These are phyloP conservation scores for Tolypocladium paradoxum DNA, from an alignment of 2,329 filamentous ascomycete genomes.

Conservation along the genomic window DNA sequence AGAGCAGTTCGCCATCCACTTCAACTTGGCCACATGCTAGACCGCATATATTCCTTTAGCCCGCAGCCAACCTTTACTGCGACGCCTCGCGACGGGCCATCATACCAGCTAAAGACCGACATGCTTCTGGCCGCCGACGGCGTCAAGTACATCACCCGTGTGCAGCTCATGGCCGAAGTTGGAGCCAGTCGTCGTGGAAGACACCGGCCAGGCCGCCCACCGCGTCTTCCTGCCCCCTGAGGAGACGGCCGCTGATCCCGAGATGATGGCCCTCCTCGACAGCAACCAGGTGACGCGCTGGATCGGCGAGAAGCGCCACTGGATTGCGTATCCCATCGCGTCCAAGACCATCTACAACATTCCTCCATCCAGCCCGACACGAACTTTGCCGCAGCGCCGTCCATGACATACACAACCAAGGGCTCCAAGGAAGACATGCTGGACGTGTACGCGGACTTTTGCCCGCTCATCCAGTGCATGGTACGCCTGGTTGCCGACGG, in stretches of 20 bases:
- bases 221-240: conserved; percentile 64
- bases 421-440: conserved; percentile 52
- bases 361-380: conserved; percentile 51
- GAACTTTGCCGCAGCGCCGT: conserved; percentile 47
- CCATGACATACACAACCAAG: conserved; percentile 51
- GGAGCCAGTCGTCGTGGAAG: conserved; percentile 45
- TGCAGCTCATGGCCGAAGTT: conserved; percentile 42
- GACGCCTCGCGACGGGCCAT: conserved; percentile 42
- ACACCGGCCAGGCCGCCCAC: conserved; percentile 69
- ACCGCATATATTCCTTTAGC: conserved; percentile 46
- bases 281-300: conserved; percentile 59
- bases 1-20: conserved; percentile 49
- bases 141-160: conserved; percentile 40
- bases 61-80: conserved; percentile 50
- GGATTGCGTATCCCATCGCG: conserved; percentile 67
- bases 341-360: conserved; percentile 56
- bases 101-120: conserved; percentile 43
- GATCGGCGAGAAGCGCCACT: conserved; percentile 66
- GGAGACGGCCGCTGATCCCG: conserved; percentile 55
- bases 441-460: conserved; percentile 50
- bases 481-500: conserved; percentile 49
- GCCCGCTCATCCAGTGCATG: conserved; percentile 46
- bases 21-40: conserved; percentile 50
- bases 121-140: conserved; percentile 44
- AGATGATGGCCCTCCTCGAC: conserved; percentile 57